Conservation (phyloP, 2,329 filamentous ascomycete genomes). For the Pestalotiopsis sp. region DNA sequence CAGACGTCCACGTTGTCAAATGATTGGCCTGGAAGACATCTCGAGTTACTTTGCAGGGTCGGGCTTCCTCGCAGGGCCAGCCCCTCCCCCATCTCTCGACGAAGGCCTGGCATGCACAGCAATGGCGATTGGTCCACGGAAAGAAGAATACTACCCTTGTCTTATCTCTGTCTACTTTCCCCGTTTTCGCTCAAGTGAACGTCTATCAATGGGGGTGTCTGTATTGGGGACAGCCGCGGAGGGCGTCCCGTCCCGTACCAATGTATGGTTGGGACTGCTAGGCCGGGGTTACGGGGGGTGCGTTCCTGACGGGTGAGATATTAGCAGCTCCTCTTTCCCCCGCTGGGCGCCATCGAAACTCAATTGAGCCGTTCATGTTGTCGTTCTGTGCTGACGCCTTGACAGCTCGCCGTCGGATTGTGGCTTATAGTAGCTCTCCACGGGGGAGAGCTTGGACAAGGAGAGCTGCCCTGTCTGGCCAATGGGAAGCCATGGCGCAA, state of each 20-base stretch:
- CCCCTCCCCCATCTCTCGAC: background rate
- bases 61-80: background rate
- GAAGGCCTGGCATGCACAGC: background rate
- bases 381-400: background rate
- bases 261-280: background rate
- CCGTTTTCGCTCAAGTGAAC: background rate
- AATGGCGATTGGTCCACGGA: background rate
- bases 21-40: slow-evolving; percentile 9
- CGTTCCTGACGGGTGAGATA: background rate
- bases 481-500: background rate
- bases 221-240: background rate
- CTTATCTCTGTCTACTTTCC: background rate
- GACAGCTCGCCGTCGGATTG: background rate
- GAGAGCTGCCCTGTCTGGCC: background rate
- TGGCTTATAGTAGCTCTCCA: background rate
- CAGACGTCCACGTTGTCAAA: slow-evolving; percentile 5
- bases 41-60: background rate
- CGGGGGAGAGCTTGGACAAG: background rate
- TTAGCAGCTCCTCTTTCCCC: background rate
- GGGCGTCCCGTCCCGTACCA: slow-evolving; percentile 1
- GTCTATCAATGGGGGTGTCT: background rate
- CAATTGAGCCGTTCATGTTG: background rate
- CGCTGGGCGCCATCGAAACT: background rate
- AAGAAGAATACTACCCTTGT: background rate
- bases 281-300: background rate